Evolutionary conservation across 1,139 yeast species (phyloP), one percentile per base, ranked within the genome.

Genomic region (Meyerozyma guilliermondii): DNA sequence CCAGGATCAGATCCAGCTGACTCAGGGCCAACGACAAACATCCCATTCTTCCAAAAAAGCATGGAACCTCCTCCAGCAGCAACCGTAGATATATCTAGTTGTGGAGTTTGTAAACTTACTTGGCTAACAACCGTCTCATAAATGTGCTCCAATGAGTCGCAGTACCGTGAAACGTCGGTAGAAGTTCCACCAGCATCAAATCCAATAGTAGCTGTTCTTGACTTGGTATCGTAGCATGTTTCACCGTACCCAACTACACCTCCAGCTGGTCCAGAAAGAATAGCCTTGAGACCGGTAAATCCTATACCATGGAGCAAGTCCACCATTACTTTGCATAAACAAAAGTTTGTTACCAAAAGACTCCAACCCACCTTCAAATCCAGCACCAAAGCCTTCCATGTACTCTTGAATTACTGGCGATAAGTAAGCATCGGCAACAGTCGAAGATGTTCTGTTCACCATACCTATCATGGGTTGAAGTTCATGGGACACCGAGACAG

Each of bases 241-340:
- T 62, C 61, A 1, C 76, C 77, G 47, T 60, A 69, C 0, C 78
- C 78, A n/a, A 72, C 77, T 66, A 72, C 66, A 24, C 78, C 78
- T 35, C 78, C 78, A 28, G 78, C 78, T 7, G 78, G 78, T 1
- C 78, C 78, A 2, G 76, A 71, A 31, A 72, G 60, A 35, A 72
- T 70, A 1, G 77, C 76, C 47, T 68, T 69, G 40, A 72, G 58
- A 1, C 78, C 78, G 3, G 75, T 68, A 51, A 72, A 72, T n/a
- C 45, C 67, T 66, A 47, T 71, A 68, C 73, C 76, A 71, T 4
- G 74, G 75, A 49, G 76, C 68, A 43, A 72, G 61, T 0, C 78
- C 78, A 40, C 78, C 78, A 50, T 72, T 72, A 39, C 74, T 66
- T 51, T 71, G 76, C 77, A 72, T 72, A 52, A 72, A 72, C 39